Evolutionary conservation across 176 grass and related monocot genomes (phyloP).

Genomic region (Ampelocalamus luodianensis): DNA sequence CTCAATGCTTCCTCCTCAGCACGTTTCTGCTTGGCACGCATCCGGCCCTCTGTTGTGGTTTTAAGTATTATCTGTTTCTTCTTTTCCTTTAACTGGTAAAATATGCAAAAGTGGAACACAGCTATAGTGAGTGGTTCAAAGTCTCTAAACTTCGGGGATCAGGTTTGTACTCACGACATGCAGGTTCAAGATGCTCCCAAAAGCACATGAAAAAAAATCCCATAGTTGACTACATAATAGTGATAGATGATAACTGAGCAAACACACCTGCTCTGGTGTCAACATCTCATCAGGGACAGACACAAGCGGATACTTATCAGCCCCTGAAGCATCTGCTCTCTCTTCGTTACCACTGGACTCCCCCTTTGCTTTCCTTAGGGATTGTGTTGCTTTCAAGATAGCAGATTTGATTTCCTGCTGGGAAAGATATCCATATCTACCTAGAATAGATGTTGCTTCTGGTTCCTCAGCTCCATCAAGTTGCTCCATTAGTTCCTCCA

Average conservation of each 20-base stretch:
- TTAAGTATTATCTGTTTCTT: conserved; percentile 90
- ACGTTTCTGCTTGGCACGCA: conserved; percentile 81
- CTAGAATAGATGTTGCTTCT: conserved; percentile 65
- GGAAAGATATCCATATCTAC: conserved; percentile 66
- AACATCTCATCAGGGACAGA: conserved; percentile 81
- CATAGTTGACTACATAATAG: conserved; percentile 13
- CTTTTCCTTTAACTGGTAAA: conserved; percentile 90
- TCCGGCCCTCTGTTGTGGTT: conserved; percentile 84
- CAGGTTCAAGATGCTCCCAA: conserved; percentile 13
- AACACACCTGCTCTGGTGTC: conserved; percentile 80
- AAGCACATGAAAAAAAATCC: conserved; percentile 34
- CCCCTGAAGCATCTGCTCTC: conserved; percentile 57
- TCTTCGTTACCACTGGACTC: conserved; percentile 74
- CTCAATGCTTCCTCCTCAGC: conserved; percentile 82
- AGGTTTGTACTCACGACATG: neutral
- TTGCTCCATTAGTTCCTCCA: conserved; percentile 73
- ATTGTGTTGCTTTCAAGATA: conserved; percentile 65
- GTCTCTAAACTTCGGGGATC: conserved; percentile 1
- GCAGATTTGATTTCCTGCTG: conserved; percentile 89
- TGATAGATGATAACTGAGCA: conserved; percentile 23
- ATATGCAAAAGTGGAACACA: conserved; percentile 31
- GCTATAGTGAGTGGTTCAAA: conserved; percentile 9
- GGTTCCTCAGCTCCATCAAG: conserved; percentile 75
- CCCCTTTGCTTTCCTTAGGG: conserved; percentile 90
- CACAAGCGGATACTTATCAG: conserved; percentile 87